Base-by-base conservation (phyloP, 176 grass and related monocot species). In the Cenchrus americanus region DNA sequence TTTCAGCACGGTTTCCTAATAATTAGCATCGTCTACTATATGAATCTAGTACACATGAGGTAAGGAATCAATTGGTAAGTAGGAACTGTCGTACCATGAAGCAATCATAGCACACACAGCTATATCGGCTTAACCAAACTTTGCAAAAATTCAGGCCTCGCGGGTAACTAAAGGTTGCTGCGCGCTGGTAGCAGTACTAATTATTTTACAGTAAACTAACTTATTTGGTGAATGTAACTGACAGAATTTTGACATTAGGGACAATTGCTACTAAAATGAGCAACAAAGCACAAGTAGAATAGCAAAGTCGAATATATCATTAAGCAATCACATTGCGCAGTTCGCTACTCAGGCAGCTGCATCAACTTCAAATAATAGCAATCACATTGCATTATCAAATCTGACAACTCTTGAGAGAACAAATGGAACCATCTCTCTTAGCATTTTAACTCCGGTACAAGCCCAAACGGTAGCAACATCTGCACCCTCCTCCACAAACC, bases 261-360 rank as follows among this genome's bases (percentile, higher is more conserved):
- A 50, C 26, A 73, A 73, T 10, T 58, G 27, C 17, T 12, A 42
- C 44, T 34, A 14, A 74, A 46, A 48, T 51, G 57, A 59, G 48
- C 59, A 80, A 15, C 37, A 15, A 27, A 32, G 14, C 62, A 80
- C 75, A 55, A 19, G 12, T 58, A 73, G 70, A 81, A 52, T 22
- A 73, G 51, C 26, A 77, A 58, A 51, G 19, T 23, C 27, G 37
- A n/a, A 58, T 53, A 55, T 18, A 76, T 46, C 14, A 48, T 40
- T 47, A 61, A 69, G 71, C 8, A 82, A 54, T 71, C 34, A 62
- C 71, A 82, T 86, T 77, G 40, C 79, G 43, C 14, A 83, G 49
- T 1, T 73, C 50, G 60, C 59, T 68, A 61, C 9, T 81, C 66
- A 60, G 42, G 47, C 53, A 67, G 59, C 67, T 67, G 73, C 21